Evolutionary conservation across 176 grass and related monocot genomes (phyloP).

Genomic region (Juncus inflexus): DNA sequence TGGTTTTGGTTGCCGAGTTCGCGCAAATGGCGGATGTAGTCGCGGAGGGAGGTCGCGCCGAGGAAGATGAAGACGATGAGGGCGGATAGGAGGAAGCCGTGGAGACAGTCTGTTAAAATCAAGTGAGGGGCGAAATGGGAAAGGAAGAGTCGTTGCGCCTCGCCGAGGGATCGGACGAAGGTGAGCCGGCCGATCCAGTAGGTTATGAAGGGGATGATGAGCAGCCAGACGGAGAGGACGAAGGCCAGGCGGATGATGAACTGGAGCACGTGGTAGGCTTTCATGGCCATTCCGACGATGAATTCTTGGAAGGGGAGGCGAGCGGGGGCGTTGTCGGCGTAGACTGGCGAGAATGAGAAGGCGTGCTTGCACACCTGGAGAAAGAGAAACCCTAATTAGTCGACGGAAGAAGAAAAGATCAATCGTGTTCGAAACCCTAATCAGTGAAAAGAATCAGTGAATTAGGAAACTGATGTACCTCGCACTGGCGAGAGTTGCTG

Average conservation of each 20-base stretch:
- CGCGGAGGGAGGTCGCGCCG: constrained; percentile 88
- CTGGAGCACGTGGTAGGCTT: constrained; percentile 84
- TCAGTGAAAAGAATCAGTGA: background rate
- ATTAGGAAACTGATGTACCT: constrained; percentile 35
- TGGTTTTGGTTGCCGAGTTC: constrained; percentile 89
- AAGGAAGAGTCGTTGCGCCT: constrained; percentile 89
- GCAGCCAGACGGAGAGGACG: constrained; percentile 96
- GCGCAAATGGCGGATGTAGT: constrained; percentile 93
- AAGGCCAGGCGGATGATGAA: constrained; percentile 92
- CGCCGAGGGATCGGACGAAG: constrained; percentile 84
- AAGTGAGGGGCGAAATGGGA: constrained; percentile 80
- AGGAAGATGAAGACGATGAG: constrained; percentile 99
- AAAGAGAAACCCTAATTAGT: too few species aligned
- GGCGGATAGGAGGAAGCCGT: constrained; percentile 95
- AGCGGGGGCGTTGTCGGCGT: constrained; percentile 70
- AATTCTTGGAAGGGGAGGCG: constrained; percentile 98
- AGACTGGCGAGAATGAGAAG: constrained; percentile 92
- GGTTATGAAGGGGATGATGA: constrained; percentile 99
- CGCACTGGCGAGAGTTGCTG: constrained; percentile 99
- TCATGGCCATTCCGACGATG: constrained; percentile 89
- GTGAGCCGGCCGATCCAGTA: constrained; percentile 97
- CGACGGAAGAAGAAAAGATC: background rate
- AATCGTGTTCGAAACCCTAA: constrained; percentile 17
- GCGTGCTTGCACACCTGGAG: constrained; percentile 96
- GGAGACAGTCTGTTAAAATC: constrained; percentile 94